A percentile compares a stretch with the other conserved stretches of the same genome.
Evolutionary conservation across 2,329 filamentous ascomycete genomes (phyloP).

Genomic region (Hypocrella siamensis): DNA sequence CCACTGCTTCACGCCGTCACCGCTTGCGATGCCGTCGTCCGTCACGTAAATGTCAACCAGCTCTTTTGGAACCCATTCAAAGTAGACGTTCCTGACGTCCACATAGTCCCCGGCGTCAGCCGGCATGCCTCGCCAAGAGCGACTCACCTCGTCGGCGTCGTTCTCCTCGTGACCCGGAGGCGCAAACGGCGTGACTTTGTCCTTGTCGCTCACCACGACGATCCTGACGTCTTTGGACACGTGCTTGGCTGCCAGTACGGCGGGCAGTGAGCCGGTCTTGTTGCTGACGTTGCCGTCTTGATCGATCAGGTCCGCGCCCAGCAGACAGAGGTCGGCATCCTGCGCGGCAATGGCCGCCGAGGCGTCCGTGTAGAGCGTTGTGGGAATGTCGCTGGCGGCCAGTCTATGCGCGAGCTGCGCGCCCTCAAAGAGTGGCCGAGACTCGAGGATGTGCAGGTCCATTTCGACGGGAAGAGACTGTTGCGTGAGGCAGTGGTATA

Average conservation of each 20-base stretch:
- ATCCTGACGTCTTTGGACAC: conserved; percentile 29
- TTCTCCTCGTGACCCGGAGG: conserved; percentile 29
- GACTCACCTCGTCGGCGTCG: conserved; percentile 30
- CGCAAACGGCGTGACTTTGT: conserved; percentile 38
- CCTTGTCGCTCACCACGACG: conserved; percentile 40
- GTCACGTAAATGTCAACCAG: conserved; percentile 39
- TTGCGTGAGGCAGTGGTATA: conserved; percentile 31
- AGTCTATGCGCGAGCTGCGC: conserved; percentile 35
- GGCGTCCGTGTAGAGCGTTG: conserved; percentile 41
- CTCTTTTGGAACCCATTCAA: conserved; percentile 40
- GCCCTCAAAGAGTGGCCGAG: conserved; percentile 50
- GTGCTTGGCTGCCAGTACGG: conserved; percentile 36
- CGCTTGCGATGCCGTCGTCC: conserved; percentile 30
- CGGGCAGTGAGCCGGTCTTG: conserved; percentile 48
- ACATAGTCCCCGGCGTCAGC: conserved; percentile 7
- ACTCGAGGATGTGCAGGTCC: conserved; percentile 48
- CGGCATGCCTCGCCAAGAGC: no score
- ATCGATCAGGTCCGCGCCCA: conserved; percentile 50
- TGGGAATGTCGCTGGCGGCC: conserved; percentile 21
- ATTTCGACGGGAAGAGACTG: no score
- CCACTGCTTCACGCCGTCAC: conserved; percentile 21
- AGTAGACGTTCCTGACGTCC: conserved; percentile 34
- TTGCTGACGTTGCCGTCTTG: conserved; percentile 44
- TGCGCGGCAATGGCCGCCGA: conserved; percentile 35
- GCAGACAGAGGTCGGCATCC: conserved; percentile 39